Conservation (phyloP, 176 grass and related monocot species). For the Puya raimondii region DNA sequence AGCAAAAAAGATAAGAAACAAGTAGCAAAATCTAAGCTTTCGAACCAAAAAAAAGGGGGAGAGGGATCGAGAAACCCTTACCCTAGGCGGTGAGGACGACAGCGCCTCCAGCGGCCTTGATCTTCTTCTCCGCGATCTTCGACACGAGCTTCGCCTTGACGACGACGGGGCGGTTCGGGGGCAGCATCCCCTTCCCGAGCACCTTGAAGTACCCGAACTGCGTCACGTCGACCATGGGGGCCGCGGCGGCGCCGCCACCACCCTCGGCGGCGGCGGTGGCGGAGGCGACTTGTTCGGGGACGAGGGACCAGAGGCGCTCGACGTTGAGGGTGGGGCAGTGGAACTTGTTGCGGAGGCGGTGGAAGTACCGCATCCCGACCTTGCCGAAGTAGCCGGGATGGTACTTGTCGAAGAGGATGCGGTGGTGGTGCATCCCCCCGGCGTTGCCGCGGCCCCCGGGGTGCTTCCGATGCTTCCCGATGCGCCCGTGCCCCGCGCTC, state of each 20-base stretch:
- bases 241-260: background rate
- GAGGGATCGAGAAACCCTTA: too few relatives aligned
- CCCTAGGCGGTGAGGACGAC: background rate
- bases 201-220: constrained; percentile 4
- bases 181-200: too few relatives aligned
- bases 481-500: background rate
- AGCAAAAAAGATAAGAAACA: too few relatives aligned
- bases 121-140: too few relatives aligned
- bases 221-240: constrained; percentile 6
- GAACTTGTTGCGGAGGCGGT: constrained; percentile 13
- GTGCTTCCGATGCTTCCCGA: background rate
- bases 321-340: constrained; percentile 9
- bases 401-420: constrained; percentile 16
- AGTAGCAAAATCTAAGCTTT: too few relatives aligned
- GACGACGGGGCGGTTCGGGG: too few relatives aligned
- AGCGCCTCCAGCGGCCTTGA: background rate
- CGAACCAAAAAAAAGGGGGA: too few relatives aligned
- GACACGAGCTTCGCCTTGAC: too few relatives aligned
- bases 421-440: constrained; percentile 14
- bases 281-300: background rate
- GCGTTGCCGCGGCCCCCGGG: constrained; percentile 5
- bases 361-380: constrained; percentile 13
- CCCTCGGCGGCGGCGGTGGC: background rate
- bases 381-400: constrained; percentile 10
- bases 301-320: constrained; percentile 8